phyloP scores from a whole-genome alignment of 345 rosid genomes.

The Trapa bicornis region DNA sequence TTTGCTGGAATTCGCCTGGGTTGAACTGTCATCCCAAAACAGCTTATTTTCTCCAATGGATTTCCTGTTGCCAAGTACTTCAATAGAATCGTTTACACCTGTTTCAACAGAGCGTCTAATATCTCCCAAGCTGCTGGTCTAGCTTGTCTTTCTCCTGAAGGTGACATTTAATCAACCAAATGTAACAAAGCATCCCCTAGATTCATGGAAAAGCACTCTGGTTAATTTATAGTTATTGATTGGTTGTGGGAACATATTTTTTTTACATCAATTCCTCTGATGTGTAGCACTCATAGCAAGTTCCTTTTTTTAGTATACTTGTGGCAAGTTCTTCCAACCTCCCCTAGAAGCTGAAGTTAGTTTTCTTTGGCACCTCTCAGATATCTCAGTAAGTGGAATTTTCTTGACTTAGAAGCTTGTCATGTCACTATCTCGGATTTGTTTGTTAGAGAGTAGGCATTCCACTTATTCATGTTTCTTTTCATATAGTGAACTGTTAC shows the following conservation, averaged over 20 bases:
- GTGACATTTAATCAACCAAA: conserved; percentile 14
- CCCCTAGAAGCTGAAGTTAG: not conserved
- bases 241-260: not conserved
- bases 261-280: not conserved
- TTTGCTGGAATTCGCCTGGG: conserved; percentile 95
- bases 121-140: conserved; percentile 85
- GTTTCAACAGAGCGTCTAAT: conserved; percentile 92
- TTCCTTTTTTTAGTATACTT: not conserved
- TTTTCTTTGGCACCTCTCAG: not conserved
- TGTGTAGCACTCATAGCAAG: not conserved
- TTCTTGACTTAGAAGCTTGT: no score
- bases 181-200: not conserved
- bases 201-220: not conserved
- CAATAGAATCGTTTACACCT: conserved; percentile 71
- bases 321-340: not conserved
- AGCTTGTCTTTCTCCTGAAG: conserved; percentile 75
- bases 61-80: conserved; percentile 85
- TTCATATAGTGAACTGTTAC: not conserved
- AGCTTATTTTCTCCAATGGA: conserved; percentile 79
- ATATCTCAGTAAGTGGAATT: not conserved
- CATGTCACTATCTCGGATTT: no score
- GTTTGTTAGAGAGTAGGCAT: not conserved
- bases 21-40: conserved; percentile 85
- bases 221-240: not conserved
- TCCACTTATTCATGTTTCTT: not conserved